Conservation (phyloP, 495 filamentous ascomycete genomes). For the Aspergillus olivimuriae region DNA sequence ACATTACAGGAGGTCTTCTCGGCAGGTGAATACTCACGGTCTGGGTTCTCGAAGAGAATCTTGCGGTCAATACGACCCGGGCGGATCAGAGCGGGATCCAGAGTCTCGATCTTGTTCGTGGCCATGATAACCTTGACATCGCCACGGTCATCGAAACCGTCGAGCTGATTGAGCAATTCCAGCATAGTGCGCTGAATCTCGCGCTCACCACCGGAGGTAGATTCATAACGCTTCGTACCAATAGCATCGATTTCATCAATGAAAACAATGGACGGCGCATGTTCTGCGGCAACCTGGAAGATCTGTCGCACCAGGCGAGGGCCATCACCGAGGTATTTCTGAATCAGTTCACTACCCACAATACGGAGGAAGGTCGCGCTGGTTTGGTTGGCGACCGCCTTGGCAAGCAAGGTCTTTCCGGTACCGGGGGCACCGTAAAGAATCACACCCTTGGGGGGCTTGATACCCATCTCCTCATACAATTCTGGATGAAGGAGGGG, state of each 20-base stretch:
- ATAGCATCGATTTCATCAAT: slow-evolving; percentile 99
- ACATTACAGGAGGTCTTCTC: neutral
- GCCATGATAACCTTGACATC: slow-evolving; percentile 99
- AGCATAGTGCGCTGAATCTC: slow-evolving; percentile 99
- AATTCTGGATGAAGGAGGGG: slow-evolving; percentile 94
- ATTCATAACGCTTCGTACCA: slow-evolving; percentile 98
- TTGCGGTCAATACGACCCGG: slow-evolving; percentile 98
- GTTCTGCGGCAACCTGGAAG: slow-evolving; percentile 95
- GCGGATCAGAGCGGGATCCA: slow-evolving; percentile 93
- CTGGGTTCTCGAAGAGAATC: slow-evolving; percentile 98
- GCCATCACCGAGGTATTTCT: slow-evolving; percentile 98
- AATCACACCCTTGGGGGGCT: slow-evolving; percentile 98
- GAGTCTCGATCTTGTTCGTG: slow-evolving; percentile 98
- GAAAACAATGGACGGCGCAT: slow-evolving; percentile 96
- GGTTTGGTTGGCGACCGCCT: slow-evolving; percentile 97
- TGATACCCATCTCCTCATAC: slow-evolving; percentile 99
- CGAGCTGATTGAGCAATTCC: slow-evolving; percentile 95
- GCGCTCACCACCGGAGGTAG: slow-evolving; percentile 91
- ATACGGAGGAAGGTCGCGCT: slow-evolving; percentile 98
- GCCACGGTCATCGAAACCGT: slow-evolving; percentile 97
- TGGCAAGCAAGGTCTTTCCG: slow-evolving; percentile 94
- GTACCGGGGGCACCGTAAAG: slow-evolving; percentile 97
- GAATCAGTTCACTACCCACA: slow-evolving; percentile 94
- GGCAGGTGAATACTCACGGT: slow-evolving; percentile 55
- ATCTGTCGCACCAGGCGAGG: slow-evolving; percentile 92